A percentile compares a stretch with the other conserved stretches of the same genome.
Conservation (phyloP, 192 early-diverging fungal species). For the Rhizophagus sp. region DNA sequence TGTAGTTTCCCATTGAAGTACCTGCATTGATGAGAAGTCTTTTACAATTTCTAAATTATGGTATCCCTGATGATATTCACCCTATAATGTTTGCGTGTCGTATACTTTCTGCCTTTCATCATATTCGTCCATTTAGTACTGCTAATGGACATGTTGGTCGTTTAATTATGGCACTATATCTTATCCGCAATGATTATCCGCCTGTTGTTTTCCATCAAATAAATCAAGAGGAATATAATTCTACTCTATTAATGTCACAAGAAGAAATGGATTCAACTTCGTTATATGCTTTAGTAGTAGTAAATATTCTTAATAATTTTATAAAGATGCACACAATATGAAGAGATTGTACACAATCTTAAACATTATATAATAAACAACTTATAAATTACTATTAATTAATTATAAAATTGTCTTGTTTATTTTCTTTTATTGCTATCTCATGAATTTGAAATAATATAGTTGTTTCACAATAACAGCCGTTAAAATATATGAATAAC, state of each 20-base stretch:
- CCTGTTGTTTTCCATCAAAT: constrained; percentile 7
- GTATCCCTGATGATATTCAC: background rate
- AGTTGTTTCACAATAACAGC: no score
- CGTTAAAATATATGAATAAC: no score
- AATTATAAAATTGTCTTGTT: no score
- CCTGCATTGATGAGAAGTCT: constrained; percentile 20
- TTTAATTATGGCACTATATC: constrained; percentile 23
- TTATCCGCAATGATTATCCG: constrained; percentile 5
- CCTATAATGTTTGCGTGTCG: constrained; percentile 13
- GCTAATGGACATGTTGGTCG: constrained; percentile 18
- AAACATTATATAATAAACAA: no score
- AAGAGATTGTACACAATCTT: no score
- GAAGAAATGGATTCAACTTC: background rate
- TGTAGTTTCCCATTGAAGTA: background rate
- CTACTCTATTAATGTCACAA: background rate
- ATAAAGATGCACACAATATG: no score
- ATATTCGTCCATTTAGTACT: constrained; percentile 26
- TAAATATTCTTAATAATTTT: no score
- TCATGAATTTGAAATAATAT: no score
- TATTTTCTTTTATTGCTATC: no score
- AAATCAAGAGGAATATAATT: background rate
- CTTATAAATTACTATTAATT: no score
- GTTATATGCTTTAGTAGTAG: background rate
- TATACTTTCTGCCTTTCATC: constrained; percentile 22
- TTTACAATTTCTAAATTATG: constrained; percentile 14